Percentiles rank a stretch among this genome's conserved stretches.
Evolutionary conservation across 176 grass and related monocot species (phyloP).

Genomic region (Paspalum vaginatum): DNA sequence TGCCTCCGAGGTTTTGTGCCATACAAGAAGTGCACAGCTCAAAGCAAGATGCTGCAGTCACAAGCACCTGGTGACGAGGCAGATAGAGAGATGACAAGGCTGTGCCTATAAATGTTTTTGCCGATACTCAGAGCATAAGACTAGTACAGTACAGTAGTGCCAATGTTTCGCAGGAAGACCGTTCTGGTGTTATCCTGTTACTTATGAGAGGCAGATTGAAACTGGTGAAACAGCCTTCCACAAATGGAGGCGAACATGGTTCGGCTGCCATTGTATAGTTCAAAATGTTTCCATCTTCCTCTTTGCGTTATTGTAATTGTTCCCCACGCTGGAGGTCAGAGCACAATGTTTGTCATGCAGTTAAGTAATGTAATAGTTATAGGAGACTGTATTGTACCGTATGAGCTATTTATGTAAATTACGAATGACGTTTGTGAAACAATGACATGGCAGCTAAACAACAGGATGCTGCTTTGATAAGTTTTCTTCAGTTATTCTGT

Average conservation of each 20-base stretch:
- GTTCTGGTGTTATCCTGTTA: slow-evolving; percentile 32
- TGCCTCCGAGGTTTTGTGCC: slow-evolving; percentile 60
- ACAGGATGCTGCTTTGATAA: background rate
- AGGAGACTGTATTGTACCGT: slow-evolving; percentile 6
- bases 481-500: slow-evolving; percentile 6
- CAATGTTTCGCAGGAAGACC: slow-evolving; percentile 32
- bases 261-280: slow-evolving; percentile 17
- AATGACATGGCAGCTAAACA: slow-evolving; percentile 5
- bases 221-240: slow-evolving; percentile 30
- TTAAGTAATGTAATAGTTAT: background rate
- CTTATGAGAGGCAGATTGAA: slow-evolving; percentile 23
- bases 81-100: slow-evolving; percentile 64
- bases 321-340: slow-evolving; percentile 12
- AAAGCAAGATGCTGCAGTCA: slow-evolving; percentile 35
- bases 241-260: slow-evolving; percentile 24
- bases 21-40: slow-evolving; percentile 51
- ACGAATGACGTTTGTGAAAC: slow-evolving; percentile 14
- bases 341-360: slow-evolving; percentile 15
- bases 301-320: slow-evolving; percentile 19
- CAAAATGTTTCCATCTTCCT: slow-evolving; percentile 38
- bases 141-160: slow-evolving; percentile 24
- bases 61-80: slow-evolving; percentile 25
- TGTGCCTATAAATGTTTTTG: slow-evolving; percentile 66
- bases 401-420: slow-evolving; percentile 41
- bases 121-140: slow-evolving; percentile 30